These are phyloP conservation scores for Fusarium pseudonygamai DNA, from an alignment of 2,329 filamentous ascomycete genomes.

Conservation along the genomic window DNA sequence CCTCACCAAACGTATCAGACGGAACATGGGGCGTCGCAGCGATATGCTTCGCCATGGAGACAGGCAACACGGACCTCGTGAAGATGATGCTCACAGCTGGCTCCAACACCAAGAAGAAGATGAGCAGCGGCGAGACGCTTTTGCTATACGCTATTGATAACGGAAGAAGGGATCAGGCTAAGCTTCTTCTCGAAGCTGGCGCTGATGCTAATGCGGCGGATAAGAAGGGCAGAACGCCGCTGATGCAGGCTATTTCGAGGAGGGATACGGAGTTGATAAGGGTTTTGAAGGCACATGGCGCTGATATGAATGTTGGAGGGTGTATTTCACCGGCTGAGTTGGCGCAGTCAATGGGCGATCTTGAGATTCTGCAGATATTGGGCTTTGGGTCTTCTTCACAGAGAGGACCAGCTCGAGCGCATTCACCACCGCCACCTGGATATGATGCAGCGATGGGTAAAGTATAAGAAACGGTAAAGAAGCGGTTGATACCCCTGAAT, in stretches of 20 bases:
- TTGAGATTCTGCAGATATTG: conserved; percentile 41
- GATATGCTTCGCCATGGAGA: conserved; percentile 42
- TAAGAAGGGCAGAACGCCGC: conserved; percentile 45
- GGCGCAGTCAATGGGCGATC: conserved; percentile 36
- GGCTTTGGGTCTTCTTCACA: conserved; percentile 27
- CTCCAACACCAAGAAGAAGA: conserved; percentile 40
- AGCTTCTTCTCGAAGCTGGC: conserved; percentile 45
- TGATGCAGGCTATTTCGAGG: conserved; percentile 46
- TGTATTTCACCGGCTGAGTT: conserved; percentile 37
- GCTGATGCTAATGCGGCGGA: conserved; percentile 47
- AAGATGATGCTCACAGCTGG: conserved; percentile 44
- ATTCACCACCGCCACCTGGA: conserved; percentile 38
- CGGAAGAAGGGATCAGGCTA: conserved; percentile 34
- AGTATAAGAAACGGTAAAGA: not conserved
- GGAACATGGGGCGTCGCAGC: conserved; percentile 31
- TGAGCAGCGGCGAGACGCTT: conserved; percentile 44
- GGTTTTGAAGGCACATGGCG: conserved; percentile 44
- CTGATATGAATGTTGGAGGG: conserved; percentile 32
- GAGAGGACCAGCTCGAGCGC: conserved; percentile 3
- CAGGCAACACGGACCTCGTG: conserved; percentile 38
- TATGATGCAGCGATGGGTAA: conserved; percentile 32
- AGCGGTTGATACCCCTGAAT: conserved; percentile 13
- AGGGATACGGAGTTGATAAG: conserved; percentile 43
- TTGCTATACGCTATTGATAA: conserved; percentile 46
- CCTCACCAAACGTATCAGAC: conserved; percentile 44